Conservation (phyloP, 129 eudicot species). For the Centella asiatica region DNA sequence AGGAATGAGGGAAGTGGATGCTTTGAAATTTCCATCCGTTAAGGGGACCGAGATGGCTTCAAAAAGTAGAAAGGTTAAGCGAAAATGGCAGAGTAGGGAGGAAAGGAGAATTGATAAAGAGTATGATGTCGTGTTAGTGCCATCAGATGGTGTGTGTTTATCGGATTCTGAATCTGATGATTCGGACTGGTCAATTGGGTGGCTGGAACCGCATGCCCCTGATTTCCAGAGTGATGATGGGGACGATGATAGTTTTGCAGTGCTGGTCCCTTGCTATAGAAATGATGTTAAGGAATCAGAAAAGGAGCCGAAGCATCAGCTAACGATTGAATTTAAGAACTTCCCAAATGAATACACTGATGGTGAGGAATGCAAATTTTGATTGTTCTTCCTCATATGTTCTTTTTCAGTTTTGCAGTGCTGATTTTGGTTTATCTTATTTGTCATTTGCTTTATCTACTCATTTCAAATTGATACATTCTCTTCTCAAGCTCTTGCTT, state of each 20-base stretch:
- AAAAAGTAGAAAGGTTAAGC: constrained; percentile 29
- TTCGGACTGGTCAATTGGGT: constrained; percentile 56
- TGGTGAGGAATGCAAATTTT: constrained; percentile 50
- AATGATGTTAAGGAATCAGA: constrained; percentile 36
- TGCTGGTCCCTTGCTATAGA: constrained; percentile 74
- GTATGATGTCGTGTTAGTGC: constrained; percentile 43
- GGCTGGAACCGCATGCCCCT: constrained; percentile 57
- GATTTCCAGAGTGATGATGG: constrained; percentile 35
- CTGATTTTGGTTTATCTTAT: too few relatives aligned
- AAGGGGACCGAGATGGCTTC: constrained; percentile 27
- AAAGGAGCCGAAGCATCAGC: constrained; percentile 32
- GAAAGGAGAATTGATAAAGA: constrained; percentile 37
- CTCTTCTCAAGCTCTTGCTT: too few relatives aligned
- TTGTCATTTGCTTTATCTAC: too few relatives aligned
- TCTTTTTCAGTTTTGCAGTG: not conserved
- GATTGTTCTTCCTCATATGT: too few relatives aligned
- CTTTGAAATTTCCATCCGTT: constrained; percentile 34
- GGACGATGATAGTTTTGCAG: constrained; percentile 64
- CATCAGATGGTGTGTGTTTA: constrained; percentile 45
- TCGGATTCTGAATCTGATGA: constrained; percentile 46
- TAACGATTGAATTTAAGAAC: constrained; percentile 36
- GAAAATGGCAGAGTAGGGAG: constrained; percentile 20
- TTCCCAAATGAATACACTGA: constrained; percentile 47
- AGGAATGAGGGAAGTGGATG: constrained; percentile 34
- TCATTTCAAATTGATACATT: not conserved